Base-by-base conservation (phyloP, 257 asterid genomes). In the Jasminum sambac region DNA sequence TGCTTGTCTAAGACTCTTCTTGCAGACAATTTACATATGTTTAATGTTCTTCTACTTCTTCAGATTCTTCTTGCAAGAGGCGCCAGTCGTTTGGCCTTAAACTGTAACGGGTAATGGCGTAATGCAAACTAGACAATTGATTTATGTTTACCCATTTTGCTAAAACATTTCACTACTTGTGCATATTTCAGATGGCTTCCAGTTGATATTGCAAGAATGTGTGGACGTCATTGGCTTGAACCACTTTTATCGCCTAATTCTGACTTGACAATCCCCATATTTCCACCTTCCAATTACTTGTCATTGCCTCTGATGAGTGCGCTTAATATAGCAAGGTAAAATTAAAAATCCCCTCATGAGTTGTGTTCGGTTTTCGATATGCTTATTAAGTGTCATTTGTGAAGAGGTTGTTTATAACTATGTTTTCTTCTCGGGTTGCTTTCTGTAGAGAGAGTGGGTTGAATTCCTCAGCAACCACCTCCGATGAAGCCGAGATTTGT, bases 221-320 rank as follows among this genome's bases (percentile, higher is more conserved):
- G 99, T 97, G 96, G 96, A 2, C 97, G 98, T 61, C 96, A 91
- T 84, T 91, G 98, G 99, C 98, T 95, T 40, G 98, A 95, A 82
- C 88, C 96, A 9, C 74, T 90, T 69, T 83, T 95, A 65, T 80
- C 84, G 17, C 90, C 97, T 40, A 84, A 88, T 77, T 88, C 98
- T 11, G 89, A 90, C 68, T 72, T 86, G 70, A 71, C 82, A 40
- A 70, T 85, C 57, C 99, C 95, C 16, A 13, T 58, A 12, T 95
- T 95, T 76, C 90, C 95, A 63, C 90, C 84, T 76, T 95, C 99
- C 64, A 88, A 85, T 77, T 87, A 91, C 82, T 79, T 95, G 69
- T 88, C 99, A 0, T 79, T 92, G 79, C 99, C 99, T 2, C 95
- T 95, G 79, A 70, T 88, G 90, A 95, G 99, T n/a, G 90, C 86